Base-by-base conservation (phyloP, 208 protist species). In the Leptomonas pyrrhocoris region DNA sequence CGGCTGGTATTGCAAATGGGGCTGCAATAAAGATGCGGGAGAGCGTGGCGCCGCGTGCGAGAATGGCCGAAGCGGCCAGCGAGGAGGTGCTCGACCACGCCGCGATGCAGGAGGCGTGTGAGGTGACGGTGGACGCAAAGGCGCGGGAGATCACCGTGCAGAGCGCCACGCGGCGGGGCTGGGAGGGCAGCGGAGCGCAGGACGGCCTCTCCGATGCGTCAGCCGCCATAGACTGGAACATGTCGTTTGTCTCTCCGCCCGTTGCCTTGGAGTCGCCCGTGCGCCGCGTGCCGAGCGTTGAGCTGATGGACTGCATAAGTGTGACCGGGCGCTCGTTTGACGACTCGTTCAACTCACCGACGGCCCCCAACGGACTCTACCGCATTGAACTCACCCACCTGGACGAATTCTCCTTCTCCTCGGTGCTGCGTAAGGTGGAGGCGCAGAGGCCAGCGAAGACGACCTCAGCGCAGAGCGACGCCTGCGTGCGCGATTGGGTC, bases 401-500 rank as follows among this genome's bases (percentile, higher is more conserved):
- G 25, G 74, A 68, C 40, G 74, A 69, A 43, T 79, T 69, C 21
- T 79, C 74, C 23, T 79, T 58, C 31, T 61, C 60, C 18, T 36
- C 42, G 15, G 43, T 67, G 25, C 25, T 79, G 67, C 74, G 40
- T 23, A 49, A 65, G 34, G 9, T 54, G 28, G 23, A 40, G 5
- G 11, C 45, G 53, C 70, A 64, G 45, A 11, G 31, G 31, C 60
- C 61, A 15, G 13, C 30, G 15, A n/a, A 61, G 2, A 18, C 13
- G 13, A 13, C 21, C 28, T n/a, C 36, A 2, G 36, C 62, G 0
- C 69, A 75, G 65, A 13, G 40, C 30, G 74, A 77, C 27, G 49
- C 66, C 16, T 71, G 73, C 42, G 16, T 72, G 45, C 67, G 76
- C 0, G 72, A 82, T 49, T 85, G 80, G 80, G 62, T 72, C 36